Evolutionary conservation across 1,284 basidiomycete species (phyloP), one percentile per base, ranked within the genome.

Genomic region (Boletus smithii): DNA sequence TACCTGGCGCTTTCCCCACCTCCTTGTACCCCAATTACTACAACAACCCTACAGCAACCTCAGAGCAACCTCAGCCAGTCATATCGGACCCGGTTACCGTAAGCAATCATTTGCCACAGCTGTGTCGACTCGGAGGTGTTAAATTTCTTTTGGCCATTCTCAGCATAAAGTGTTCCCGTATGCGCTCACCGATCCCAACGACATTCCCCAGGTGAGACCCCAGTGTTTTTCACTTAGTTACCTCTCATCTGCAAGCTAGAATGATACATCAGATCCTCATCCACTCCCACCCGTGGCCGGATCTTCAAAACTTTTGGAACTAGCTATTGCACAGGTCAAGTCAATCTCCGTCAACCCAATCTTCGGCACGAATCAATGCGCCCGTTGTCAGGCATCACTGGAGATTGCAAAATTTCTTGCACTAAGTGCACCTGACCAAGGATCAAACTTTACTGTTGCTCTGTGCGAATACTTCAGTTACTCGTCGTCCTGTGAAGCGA

Each of bases 11-110:
- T 5, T 85, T 86, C 61, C 85, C 85, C 2, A 83, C 82, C 3
- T 76, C 79, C 6, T 64, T 74, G 30, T 87, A 79, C 62, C 58
- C 68, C n/a, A 60, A 73, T 51, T 89, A 88, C 63, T 86, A 82
- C 65, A 85, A 88, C 61, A 67, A 76, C 52, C 85, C 87, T 18
- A 87, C 83, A 5, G 81, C 77, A 29, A 87, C 85, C 1, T 73
- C 73, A 14, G 76, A 72, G 5, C 83, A 88, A 61, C 79, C 80
- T 5, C 83, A 88, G 62, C 87, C 85, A 27, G 73, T 85, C 44
- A 76, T 88, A 40, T 77, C 82, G 3, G 84, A 88, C 58, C 80
- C 81, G 9, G 74, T 86, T 18, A 72, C 73, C 24, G 85, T 83
- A 63, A 56, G 70, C 56, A 44, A 18, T 22, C 29, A 4, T 42